phyloP scores from a whole-genome alignment of 2,329 filamentous ascomycete species.

The Mycogone perniciosa region DNA sequence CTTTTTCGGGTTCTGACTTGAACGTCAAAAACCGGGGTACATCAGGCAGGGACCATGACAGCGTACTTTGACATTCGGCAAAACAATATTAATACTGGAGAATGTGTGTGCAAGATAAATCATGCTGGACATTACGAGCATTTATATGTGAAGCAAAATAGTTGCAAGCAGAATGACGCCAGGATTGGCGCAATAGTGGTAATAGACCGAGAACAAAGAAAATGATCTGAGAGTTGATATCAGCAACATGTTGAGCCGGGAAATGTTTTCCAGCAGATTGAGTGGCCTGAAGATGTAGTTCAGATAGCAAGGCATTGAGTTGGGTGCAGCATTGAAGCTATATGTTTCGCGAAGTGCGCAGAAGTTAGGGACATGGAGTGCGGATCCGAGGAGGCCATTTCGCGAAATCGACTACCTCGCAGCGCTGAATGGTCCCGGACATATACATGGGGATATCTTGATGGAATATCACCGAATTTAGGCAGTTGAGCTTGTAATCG shows the following conservation, averaged over 20 bases:
- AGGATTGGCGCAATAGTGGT: constrained; percentile 7
- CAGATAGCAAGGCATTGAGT: too few relatives aligned
- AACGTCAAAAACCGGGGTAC: background rate
- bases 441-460: constrained; percentile 12
- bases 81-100: constrained; percentile 12
- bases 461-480: background rate
- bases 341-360: too few relatives aligned
- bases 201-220: background rate
- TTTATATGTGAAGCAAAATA: background rate
- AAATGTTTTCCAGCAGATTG: too few relatives aligned
- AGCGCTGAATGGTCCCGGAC: background rate
- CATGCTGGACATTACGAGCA: background rate
- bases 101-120: background rate
- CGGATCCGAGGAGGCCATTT: constrained; percentile 1
- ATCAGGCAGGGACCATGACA: background rate
- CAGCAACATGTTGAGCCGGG: too few relatives aligned
- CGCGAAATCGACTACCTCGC: constrained; percentile 4
- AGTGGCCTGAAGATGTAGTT: too few relatives aligned
- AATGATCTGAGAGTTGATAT: too few relatives aligned
- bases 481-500: constrained; percentile 14
- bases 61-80: constrained; percentile 11
- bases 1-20: constrained; percentile 1
- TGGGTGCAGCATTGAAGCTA: too few relatives aligned
- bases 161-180: constrained; percentile 8
- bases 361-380: too few relatives aligned